Evolutionary conservation across 2,329 filamentous ascomycete genomes (phyloP).

Genomic region (Fusarium concolor): DNA sequence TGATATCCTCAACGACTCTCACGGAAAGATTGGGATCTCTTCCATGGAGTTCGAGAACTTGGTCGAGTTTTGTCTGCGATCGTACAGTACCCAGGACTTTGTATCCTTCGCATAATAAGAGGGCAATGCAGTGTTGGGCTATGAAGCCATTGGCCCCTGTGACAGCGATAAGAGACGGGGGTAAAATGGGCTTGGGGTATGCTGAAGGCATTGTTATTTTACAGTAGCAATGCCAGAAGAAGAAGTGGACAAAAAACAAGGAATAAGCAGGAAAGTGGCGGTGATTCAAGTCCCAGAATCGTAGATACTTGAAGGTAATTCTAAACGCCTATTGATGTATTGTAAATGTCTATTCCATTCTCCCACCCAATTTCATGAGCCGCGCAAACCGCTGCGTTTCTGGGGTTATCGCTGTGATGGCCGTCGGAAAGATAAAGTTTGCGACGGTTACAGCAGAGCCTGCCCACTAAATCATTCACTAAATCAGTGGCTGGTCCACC

Average conservation of each 20-base stretch:
- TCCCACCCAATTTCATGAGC: background rate
- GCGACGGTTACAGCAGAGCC: slow-evolving; percentile 9
- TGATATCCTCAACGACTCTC: slow-evolving; percentile 3
- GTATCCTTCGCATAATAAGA: slow-evolving; percentile 6
- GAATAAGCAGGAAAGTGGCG: too few species aligned
- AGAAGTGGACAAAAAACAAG: too few species aligned
- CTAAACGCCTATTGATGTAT: too few species aligned
- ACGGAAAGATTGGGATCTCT: slow-evolving; percentile 9
- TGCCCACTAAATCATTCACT: too few species aligned
- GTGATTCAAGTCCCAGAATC: too few species aligned
- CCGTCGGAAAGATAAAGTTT: slow-evolving; percentile 10
- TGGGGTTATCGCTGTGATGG: background rate
- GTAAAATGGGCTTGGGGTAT: background rate
- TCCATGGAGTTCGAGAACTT: slow-evolving; percentile 1
- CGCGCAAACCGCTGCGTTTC: background rate
- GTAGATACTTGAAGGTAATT: too few species aligned
- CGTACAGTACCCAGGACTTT: slow-evolving; percentile 5
- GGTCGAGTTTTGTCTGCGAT: background rate
- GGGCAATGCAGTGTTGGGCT: slow-evolving; percentile 6
- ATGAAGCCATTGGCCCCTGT: slow-evolving; percentile 21
- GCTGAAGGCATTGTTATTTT: slow-evolving; percentile 8
- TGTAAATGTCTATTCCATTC: background rate
- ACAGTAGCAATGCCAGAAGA: too few species aligned
- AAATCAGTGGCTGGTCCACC: too few species aligned
- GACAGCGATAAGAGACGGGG: background rate